phyloP scores from a whole-genome alignment of 257 asterid species.

The Thymus quinquecostatus region DNA sequence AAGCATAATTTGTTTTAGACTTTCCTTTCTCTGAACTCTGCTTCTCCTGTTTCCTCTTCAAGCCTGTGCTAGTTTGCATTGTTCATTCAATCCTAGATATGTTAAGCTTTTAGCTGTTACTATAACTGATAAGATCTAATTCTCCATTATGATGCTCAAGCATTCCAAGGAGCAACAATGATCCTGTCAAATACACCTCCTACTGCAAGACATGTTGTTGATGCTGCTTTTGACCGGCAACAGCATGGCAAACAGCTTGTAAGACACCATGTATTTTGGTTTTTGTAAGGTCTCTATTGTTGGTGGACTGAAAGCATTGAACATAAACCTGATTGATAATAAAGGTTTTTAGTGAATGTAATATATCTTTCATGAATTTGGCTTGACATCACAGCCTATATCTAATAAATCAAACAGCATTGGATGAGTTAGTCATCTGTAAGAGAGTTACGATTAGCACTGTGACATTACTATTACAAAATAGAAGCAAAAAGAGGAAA shows the following conservation, averaged over 20 bases:
- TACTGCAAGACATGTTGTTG: constrained; percentile 69
- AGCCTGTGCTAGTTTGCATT: constrained; percentile 18
- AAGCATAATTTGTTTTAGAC: constrained; percentile 9
- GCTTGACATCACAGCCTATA: background rate
- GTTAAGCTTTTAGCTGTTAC: constrained; percentile 13
- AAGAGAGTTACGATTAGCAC: constrained; percentile 9
- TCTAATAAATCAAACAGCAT: background rate
- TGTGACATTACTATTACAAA: background rate
- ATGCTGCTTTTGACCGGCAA: constrained; percentile 87
- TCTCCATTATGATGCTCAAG: constrained; percentile 50
- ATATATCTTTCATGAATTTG: background rate
- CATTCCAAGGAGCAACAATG: constrained; percentile 71
- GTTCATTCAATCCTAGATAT: constrained; percentile 22
- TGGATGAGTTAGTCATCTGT: constrained; percentile 17
- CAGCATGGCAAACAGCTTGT: constrained; percentile 87
- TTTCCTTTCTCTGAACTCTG: constrained; percentile 31
- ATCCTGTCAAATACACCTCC: constrained; percentile 68
- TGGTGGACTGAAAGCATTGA: constrained; percentile 18
- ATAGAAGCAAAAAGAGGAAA: background rate
- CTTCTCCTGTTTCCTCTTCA: constrained; percentile 13
- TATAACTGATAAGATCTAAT: constrained; percentile 26
- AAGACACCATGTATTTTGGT: constrained; percentile 23
- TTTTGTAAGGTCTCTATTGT: constrained; percentile 12
- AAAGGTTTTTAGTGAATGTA: background rate
- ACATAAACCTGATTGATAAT: background rate